Evolutionary conservation across 2,329 filamentous ascomycete species (phyloP).

Genomic region (Dactylellina haptotyla): DNA sequence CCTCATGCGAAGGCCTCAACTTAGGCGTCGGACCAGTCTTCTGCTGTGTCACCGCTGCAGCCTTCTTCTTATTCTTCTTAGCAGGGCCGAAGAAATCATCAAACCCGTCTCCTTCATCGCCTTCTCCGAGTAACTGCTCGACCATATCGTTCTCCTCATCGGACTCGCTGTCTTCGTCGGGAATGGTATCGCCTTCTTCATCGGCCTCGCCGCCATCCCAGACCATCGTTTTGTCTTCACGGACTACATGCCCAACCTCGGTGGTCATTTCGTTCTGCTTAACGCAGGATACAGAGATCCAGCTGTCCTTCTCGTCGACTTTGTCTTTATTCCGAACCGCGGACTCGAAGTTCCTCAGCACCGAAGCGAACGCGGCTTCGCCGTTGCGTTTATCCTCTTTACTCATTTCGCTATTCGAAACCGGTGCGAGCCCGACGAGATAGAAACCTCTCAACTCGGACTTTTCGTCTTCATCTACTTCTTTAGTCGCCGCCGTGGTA

Average conservation of each 20-base stretch:
- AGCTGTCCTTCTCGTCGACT: constrained; percentile 66
- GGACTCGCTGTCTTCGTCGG: constrained; percentile 56
- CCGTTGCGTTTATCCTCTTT: constrained; percentile 64
- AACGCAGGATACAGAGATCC: constrained; percentile 62
- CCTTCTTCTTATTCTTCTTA: constrained; percentile 19
- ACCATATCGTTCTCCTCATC: constrained; percentile 39
- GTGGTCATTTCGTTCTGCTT: constrained; percentile 35
- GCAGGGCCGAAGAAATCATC: constrained; percentile 32
- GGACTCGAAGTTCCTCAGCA: constrained; percentile 65
- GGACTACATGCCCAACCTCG: constrained; percentile 16
- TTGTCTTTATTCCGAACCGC: constrained; percentile 62
- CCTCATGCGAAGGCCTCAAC: constrained; percentile 69
- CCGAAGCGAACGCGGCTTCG: constrained; percentile 63
- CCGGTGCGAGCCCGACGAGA: constrained; percentile 67
- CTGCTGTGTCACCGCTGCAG: constrained; percentile 1
- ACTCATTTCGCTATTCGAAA: constrained; percentile 51
- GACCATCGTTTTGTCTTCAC: constrained; percentile 53
- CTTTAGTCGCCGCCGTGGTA: constrained; percentile 15
- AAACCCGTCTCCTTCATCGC: neutral
- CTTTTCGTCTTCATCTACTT: constrained; percentile 55
- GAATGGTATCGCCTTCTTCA: constrained; percentile 43
- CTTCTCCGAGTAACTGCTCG: constrained; percentile 1
- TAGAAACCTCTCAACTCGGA: constrained; percentile 71
- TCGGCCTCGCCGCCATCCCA: constrained; percentile 53
- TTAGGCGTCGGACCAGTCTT: constrained; percentile 61